Evolutionary conservation across 2,329 filamentous ascomycete species (phyloP).

Genomic region (Cercospora sojina): DNA sequence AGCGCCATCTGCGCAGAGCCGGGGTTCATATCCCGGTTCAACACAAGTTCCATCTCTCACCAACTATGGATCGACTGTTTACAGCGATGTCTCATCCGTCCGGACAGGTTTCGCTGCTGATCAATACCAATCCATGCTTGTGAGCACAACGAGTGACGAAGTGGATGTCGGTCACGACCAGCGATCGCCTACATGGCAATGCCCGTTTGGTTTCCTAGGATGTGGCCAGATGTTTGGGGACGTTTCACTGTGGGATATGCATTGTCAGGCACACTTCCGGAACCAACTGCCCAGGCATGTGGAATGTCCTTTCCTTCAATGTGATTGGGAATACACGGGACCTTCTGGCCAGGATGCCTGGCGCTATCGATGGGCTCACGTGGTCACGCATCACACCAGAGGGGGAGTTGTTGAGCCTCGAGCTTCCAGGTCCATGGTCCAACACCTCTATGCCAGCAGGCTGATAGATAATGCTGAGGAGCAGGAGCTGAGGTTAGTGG

Average conservation of each 20-base stretch:
- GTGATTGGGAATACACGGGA: slow-evolving; percentile 8
- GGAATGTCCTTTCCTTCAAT: slow-evolving; percentile 25
- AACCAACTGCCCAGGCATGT: slow-evolving; percentile 18
- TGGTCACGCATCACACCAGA: slow-evolving; percentile 11
- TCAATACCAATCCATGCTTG: not conserved
- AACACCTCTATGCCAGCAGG: slow-evolving; percentile 22
- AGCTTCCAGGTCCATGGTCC: slow-evolving; percentile 13
- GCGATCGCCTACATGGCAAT: slow-evolving; percentile 12
- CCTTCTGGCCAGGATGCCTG: slow-evolving; percentile 22
- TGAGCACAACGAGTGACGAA: not conserved
- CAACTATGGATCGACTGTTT: slow-evolving; percentile 2
- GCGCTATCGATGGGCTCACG: slow-evolving; percentile 20
- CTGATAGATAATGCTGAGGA: slow-evolving; percentile 21
- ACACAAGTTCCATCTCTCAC: slow-evolving; percentile 14
- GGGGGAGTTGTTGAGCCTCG: not conserved
- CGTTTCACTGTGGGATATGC: slow-evolving; percentile 20
- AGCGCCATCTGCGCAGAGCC: not conserved
- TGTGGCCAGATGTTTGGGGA: slow-evolving; percentile 17
- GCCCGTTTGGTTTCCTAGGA: slow-evolving; percentile 25
- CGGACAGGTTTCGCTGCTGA: not conserved
- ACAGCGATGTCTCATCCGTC: not conserved
- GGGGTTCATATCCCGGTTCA: not conserved
- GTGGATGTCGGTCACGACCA: not conserved
- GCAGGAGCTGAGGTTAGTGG: slow-evolving; percentile 24
- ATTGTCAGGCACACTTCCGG: slow-evolving; percentile 23